Base-by-base conservation (phyloP, 108 stramenopile genomes). In the Nitzschia sp. region DNA sequence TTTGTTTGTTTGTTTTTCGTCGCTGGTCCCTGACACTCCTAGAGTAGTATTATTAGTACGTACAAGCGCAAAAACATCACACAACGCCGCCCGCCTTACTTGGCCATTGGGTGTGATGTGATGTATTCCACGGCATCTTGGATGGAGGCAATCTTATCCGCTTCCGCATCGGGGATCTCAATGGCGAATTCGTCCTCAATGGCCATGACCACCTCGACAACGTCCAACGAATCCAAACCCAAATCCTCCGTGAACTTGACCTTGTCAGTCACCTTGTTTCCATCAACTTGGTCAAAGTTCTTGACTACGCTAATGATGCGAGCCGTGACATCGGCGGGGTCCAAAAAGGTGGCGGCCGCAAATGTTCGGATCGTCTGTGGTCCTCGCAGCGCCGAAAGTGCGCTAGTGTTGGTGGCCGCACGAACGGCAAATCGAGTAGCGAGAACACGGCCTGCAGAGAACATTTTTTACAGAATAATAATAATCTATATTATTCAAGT, bases 171-270 rank as follows among this genome's bases (percentile, higher is more conserved):
- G 23, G 99, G 99, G 80, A 99, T 99, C 73, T 98, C 97, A 78
- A 99, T 96, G 62, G 95, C 94, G 78, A 99, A 99, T 85, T 99
- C 99, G 76, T 99, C 99, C 80, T 99, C 99, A 72, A 99, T 96
- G 45, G 98, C 98, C 99, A 99, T 98, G 45, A 98, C 97, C 63
- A 98, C 94, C 81, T 98, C 96, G 2, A 99, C 99, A 44, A 95
- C 75, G 82, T 99, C 99, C 69, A 99, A 88, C 26, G 97, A 98
- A 77, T 99, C 99, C 63, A 99, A 84, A 46, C 96, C 96, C 48
- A 99, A 84, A 78, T 98, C 99, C 35, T 98, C 94, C 38, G 81
- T 68, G 75, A 99, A 99, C 63, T 88, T 90, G 53, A 94, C 87
- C 34, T 81, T 71, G 15, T 87, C 63, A 15, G 84, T 90, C 15